Conservation (phyloP, 2,329 filamentous ascomycete genomes). For the Colletotrichum chlorophyti region DNA sequence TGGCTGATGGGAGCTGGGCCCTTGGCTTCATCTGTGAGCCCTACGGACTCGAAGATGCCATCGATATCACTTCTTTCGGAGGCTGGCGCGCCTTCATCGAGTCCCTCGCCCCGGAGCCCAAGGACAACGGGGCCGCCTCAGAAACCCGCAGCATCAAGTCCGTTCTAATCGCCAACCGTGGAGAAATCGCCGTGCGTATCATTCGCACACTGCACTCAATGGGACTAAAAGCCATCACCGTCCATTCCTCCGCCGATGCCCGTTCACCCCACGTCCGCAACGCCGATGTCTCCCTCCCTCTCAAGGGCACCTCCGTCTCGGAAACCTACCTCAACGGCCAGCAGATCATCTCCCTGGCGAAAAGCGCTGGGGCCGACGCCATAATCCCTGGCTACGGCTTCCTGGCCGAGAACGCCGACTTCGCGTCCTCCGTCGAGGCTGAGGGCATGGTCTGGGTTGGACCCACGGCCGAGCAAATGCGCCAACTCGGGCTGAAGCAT, state of each 20-base stretch:
- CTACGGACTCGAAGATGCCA: conserved; percentile 36
- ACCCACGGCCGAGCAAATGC: conserved; percentile 55
- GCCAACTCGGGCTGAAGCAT: conserved; percentile 46
- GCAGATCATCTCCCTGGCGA: conserved; percentile 62
- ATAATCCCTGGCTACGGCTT: conserved; percentile 74
- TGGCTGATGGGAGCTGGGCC: conserved; percentile 41
- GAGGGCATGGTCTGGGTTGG: conserved; percentile 67
- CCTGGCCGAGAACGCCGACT: conserved; percentile 67
- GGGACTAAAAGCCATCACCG: conserved; percentile 72
- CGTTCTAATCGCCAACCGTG: conserved; percentile 75
- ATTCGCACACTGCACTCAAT: conserved; percentile 70
- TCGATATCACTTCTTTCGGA: conserved; percentile 39
- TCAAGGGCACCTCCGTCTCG: conserved; percentile 54
- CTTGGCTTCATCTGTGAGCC: conserved; percentile 46
- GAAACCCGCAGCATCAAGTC: conserved; percentile 30
- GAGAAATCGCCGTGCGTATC: conserved; percentile 77
- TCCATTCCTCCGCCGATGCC: conserved; percentile 70
- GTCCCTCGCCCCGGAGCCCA: neutral
- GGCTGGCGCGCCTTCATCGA: conserved; percentile 40
- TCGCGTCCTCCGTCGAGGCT: conserved; percentile 58
- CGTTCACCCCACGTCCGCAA: conserved; percentile 72
- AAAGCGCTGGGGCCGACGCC: conserved; percentile 55
- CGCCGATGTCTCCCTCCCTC: conserved; percentile 70
- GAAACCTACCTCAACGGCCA: conserved; percentile 72
- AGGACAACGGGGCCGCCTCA: neutral